phyloP scores from a whole-genome alignment of 139 green algal genomes.

The Zygnema cylindricum region DNA sequence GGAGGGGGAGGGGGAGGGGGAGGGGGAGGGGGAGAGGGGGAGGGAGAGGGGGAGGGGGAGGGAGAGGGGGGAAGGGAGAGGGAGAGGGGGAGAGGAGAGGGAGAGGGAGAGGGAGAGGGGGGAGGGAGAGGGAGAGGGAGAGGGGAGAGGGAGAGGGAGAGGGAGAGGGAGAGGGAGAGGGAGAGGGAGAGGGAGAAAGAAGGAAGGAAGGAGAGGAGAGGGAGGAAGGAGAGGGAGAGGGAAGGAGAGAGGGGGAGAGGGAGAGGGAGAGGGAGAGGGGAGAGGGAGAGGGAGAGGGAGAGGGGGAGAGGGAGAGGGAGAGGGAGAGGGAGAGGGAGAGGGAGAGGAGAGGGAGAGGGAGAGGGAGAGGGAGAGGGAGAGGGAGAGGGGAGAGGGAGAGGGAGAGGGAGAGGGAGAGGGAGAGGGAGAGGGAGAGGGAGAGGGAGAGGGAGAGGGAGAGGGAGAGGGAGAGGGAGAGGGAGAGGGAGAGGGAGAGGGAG shows the following conservation, averaged over 20 bases:
- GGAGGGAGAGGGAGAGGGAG: too few species aligned
- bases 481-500: background rate
- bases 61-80: background rate
- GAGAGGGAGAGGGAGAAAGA: background rate
- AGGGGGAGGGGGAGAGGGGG: background rate
- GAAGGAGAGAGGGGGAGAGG: background rate
- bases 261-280: background rate
- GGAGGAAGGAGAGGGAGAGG: background rate
- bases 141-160: too few species aligned
- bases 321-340: background rate
- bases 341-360: background rate
- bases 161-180: constrained; percentile 7
- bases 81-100: background rate
- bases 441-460: background rate
- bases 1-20: background rate
- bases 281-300: background rate
- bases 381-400: background rate
- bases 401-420: background rate
- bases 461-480: too few species aligned
- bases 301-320: background rate
- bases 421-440: constrained; percentile 30
- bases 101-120: background rate
- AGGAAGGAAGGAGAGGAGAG: background rate
- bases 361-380: background rate
- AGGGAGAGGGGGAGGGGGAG: background rate